phyloP scores from a whole-genome alignment of 192 early-diverging fungal genomes.

The Gigaspora rosea region DNA sequence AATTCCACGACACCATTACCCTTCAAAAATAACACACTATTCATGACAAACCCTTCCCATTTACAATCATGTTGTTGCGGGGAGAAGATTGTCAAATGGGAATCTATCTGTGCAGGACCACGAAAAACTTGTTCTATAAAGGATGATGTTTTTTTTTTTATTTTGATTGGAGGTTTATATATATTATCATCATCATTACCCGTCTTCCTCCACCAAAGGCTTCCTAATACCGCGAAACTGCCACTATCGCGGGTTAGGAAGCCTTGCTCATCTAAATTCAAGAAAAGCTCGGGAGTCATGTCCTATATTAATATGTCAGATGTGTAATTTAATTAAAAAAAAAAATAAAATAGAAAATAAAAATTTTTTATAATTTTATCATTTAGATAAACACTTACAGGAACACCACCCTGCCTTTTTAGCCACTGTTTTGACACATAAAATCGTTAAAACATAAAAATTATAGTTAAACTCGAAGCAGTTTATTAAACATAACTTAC shows the following conservation, averaged over 20 bases:
- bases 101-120: not conserved
- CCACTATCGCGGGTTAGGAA: conserved; percentile 5
- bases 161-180: not conserved
- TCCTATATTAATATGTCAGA: conserved; percentile 3
- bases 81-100: not conserved
- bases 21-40: conserved; percentile 6
- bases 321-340: not conserved
- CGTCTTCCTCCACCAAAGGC: not conserved
- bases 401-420: conserved; percentile 20
- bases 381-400: not conserved
- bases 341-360: not conserved
- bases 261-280: not conserved
- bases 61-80: not conserved
- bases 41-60: not conserved
- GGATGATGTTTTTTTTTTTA: not conserved
- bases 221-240: not conserved
- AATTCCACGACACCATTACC: not conserved
- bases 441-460: not conserved
- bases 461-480: not conserved
- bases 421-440: not conserved
- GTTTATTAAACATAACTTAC: not conserved
- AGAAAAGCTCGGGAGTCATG: conserved; percentile 1
- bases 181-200: not conserved
- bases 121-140: conserved; percentile 4
- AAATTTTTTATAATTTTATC: not conserved